A percentile compares a stretch with the other conserved stretches of the same genome.
Evolutionary conservation across 1,284 basidiomycete species (phyloP).

Genomic region (Trametes sp.): DNA sequence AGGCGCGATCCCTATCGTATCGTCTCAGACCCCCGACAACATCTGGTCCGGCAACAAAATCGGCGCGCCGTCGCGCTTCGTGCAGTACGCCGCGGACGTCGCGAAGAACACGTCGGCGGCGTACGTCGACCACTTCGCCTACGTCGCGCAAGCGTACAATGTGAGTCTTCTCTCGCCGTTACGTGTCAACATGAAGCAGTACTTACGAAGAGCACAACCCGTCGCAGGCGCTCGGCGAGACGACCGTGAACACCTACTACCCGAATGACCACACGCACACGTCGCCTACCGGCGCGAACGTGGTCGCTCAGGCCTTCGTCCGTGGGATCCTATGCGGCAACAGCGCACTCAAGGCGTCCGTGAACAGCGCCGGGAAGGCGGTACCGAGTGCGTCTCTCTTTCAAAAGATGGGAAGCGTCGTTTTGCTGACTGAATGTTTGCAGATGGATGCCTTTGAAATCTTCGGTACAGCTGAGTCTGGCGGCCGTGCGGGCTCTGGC

Average conservation of each 20-base stretch:
- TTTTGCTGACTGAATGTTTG: neutral
- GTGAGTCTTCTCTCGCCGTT: neutral
- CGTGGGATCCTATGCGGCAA: slow-evolving; percentile 22
- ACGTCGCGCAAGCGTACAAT: slow-evolving; percentile 40
- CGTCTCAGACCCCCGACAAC: slow-evolving; percentile 58
- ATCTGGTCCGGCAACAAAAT: slow-evolving; percentile 49
- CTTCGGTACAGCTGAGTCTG: too few relatives aligned
- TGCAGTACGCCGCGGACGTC: slow-evolving; percentile 51
- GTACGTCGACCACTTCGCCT: slow-evolving; percentile 57
- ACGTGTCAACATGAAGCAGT: neutral
- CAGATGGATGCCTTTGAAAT: neutral
- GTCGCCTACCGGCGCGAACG: slow-evolving; percentile 31
- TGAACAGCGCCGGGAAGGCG: slow-evolving; percentile 12
- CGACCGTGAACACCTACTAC: slow-evolving; percentile 50
- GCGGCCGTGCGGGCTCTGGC: too few relatives aligned
- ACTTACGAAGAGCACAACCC: slow-evolving; percentile 34
- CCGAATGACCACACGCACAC: slow-evolving; percentile 59
- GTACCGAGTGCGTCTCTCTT: neutral
- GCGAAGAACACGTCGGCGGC: slow-evolving; percentile 48
- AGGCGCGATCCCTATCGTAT: slow-evolving; percentile 51
- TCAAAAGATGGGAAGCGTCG: neutral
- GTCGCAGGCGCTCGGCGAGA: slow-evolving; percentile 52
- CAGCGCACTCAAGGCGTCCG: slow-evolving; percentile 15
- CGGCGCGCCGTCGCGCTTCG: slow-evolving; percentile 50
- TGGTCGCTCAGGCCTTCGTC: slow-evolving; percentile 53